Percentiles rank a stretch among this genome's conserved stretches.
These are phyloP conservation scores for Agapanthus africanus DNA, from an alignment of 106 monocot genomes.

Conservation along the genomic window DNA sequence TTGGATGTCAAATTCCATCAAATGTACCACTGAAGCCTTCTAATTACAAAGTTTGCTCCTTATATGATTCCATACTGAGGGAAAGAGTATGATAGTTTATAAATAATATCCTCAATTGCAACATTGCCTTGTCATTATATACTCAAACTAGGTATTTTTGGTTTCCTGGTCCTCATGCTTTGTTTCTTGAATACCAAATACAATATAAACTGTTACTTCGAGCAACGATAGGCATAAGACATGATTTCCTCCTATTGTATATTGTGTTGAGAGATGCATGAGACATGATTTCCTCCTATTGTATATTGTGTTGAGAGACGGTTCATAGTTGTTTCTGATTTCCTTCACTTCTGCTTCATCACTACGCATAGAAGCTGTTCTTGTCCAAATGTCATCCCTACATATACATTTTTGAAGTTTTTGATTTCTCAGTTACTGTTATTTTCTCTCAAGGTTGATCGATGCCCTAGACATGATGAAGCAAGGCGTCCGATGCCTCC, in stretches of 20 bases:
- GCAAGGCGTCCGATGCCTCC: constrained; percentile 69
- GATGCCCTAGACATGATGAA: constrained; percentile 98
- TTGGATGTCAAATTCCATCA: neutral
- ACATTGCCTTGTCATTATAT: neutral
- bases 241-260: no score
- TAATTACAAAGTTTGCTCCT: neutral
- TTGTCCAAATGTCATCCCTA: neutral
- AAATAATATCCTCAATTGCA: neutral
- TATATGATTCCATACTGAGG: neutral
- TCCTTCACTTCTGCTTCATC: neutral
- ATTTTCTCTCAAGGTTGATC: constrained; percentile 45
- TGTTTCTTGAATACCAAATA: neutral
- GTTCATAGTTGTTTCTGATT: no score
- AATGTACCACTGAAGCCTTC: neutral
- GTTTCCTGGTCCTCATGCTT: neutral
- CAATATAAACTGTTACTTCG: neutral
- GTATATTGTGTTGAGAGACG: no score
- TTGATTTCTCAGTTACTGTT: no score
- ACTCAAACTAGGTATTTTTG: neutral
- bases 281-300: no score
- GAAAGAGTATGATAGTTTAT: neutral
- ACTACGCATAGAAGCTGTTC: neutral
- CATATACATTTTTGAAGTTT: no score
- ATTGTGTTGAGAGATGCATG: no score
- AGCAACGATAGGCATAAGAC: no score